Evolutionary conservation across 148 eudicot genomes (phyloP), one percentile per base, ranked within the genome.

Genomic region (Cornus controversa): DNA sequence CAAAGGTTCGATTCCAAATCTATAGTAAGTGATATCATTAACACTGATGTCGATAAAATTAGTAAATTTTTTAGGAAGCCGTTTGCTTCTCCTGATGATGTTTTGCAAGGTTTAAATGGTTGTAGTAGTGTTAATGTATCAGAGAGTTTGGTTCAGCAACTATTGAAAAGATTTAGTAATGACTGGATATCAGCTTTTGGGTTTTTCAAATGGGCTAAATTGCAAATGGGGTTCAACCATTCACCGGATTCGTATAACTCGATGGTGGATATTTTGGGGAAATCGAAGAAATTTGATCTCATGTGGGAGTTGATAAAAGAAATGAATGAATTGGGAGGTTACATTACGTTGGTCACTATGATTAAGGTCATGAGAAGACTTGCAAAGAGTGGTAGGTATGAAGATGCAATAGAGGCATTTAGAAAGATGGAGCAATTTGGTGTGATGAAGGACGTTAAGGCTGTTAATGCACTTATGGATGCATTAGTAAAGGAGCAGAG

Each of bases 191-290:
- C 85, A 8, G 85, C 91, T 29, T 84, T 82, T n/a, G 97, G 94
- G 42, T 91, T 90, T 79, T 95, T 93, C 79, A 85, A 81, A 45
- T 95, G 98, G 98, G 94, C 86, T 25, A 86, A 87, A 85, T 66
- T 77, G 45, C 87, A 78, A 67, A 71, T 8, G 26, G 85, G 88
- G 29, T 79, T 73, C 53, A 68, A 45, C 60, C 82, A 79, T 78
- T 78, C 97, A 0, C 75, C 70, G 20, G 83, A 88, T 65, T 84
- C 85, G 74, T 93, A 91, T 74, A 82, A 90, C 74, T 67, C 84
- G 82, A 85, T 95, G 92, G 90, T 95, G 69, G 94, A 93, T 83
- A 82, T 84, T 62, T 82, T 95, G 81, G 98, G 94, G 20, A 89
- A 87, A 83, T 75, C 89, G 15, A 91, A 28, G 71, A 90, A 84